These are phyloP conservation scores for Hymenoscyphus repandus DNA, from an alignment of 2,329 filamentous ascomycete species.

Conservation along the genomic window DNA sequence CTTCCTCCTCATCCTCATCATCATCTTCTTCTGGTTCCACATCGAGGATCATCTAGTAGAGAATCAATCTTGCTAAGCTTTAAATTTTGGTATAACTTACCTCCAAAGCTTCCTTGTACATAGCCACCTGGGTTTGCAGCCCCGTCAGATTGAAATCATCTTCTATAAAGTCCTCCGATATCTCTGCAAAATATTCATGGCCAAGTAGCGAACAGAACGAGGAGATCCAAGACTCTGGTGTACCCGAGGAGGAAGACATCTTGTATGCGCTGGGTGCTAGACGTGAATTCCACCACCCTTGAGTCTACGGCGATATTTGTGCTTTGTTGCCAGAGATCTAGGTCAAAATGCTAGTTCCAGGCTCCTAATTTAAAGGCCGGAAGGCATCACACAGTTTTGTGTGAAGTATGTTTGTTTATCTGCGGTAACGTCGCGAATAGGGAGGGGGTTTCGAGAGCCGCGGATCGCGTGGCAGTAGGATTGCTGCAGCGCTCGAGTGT, in stretches of 20 bases:
- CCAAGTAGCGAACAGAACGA: conserved; percentile 94
- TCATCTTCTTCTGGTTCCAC: conserved; percentile 94
- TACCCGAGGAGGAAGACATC: conserved; percentile 32
- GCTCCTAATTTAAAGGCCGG: too few relatives aligned
- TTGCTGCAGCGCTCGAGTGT: too few relatives aligned
- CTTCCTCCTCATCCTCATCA: conserved; percentile 68
- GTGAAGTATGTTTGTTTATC: too few relatives aligned
- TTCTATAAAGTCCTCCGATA: conserved; percentile 98
- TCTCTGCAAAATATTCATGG: conserved; percentile 98
- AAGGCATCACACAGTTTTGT: too few relatives aligned
- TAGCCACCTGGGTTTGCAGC: conserved; percentile 87
- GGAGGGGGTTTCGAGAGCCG: too few relatives aligned
- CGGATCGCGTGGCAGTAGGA: too few relatives aligned
- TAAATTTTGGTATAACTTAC: conserved; percentile 34
- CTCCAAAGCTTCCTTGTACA: conserved; percentile 98
- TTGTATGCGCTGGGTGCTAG: conserved; percentile 1
- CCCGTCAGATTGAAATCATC: conserved; percentile 99
- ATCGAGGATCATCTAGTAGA: conserved; percentile 81
- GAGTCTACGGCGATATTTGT: neutral
- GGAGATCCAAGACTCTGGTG: conserved; percentile 86
- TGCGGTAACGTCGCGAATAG: too few relatives aligned
- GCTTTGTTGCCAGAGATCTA: neutral
- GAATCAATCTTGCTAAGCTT: neutral
- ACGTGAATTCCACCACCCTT: conserved; percentile 1
- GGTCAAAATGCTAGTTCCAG: too few relatives aligned